Percentiles rank a stretch among this genome's conserved stretches.
These are phyloP conservation scores for Gossypium ekmanianum DNA, from an alignment of 345 rosid species.

Conservation along the genomic window DNA sequence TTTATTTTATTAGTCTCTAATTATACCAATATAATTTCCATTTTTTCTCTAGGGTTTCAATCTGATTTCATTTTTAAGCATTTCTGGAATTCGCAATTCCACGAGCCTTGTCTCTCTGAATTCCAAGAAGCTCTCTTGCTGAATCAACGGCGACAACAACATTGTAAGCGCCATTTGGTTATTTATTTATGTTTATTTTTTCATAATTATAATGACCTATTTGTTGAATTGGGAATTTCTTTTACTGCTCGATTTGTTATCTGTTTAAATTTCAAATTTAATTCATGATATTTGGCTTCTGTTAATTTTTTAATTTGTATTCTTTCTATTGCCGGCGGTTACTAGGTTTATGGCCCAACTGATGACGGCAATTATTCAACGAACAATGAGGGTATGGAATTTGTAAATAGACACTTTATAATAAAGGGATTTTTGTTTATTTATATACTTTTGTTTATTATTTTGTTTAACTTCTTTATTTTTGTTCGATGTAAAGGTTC, in stretches of 20 bases:
- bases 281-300: neutral
- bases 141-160: constrained; percentile 21
- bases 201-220: neutral
- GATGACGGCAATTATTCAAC: constrained; percentile 21
- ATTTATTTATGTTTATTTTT: neutral
- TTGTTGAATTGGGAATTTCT: neutral
- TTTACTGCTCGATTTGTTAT: neutral
- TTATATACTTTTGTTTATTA: neutral
- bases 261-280: neutral
- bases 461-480: constrained; percentile 6
- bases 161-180: constrained; percentile 27
- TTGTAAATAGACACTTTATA: neutral
- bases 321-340: neutral
- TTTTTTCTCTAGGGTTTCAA: constrained; percentile 15
- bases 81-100: constrained; percentile 14
- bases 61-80: neutral
- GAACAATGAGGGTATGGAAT: constrained; percentile 24
- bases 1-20: neutral
- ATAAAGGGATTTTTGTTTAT: neutral
- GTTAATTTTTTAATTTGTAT: neutral
- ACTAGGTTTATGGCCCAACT: constrained; percentile 29
- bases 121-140: constrained; percentile 17
- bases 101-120: neutral
- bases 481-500: constrained; percentile 28
- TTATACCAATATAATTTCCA: neutral